Evolutionary conservation across 345 rosid species (phyloP).

Genomic region (Eucalyptus pumila): DNA sequence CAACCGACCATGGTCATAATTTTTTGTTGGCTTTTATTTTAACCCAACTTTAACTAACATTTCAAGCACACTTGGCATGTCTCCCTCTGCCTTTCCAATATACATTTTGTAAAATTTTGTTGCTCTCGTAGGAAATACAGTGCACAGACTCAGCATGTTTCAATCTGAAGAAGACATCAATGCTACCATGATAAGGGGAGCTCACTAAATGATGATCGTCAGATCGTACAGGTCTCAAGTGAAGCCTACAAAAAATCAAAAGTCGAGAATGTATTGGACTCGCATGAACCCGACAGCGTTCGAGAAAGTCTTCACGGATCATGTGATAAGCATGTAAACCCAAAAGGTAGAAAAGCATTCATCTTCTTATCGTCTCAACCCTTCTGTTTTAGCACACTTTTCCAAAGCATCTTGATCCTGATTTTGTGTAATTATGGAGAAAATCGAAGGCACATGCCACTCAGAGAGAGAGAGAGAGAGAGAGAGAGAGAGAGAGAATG

Average conservation of each 20-base stretch:
- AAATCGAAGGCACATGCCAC: not conserved
- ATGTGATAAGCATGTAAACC: not conserved
- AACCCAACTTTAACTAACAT: not conserved
- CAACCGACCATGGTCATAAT: not conserved
- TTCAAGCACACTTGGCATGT: not conserved
- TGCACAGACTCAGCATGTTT: not conserved
- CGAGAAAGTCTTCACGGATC: not conserved
- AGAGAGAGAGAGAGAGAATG: not conserved
- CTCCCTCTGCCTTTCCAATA: not conserved
- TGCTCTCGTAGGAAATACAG: not conserved
- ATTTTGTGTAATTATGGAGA: not conserved
- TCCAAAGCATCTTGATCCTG: not conserved
- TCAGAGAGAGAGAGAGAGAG: not conserved
- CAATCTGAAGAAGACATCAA: not conserved
- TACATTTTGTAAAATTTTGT: not conserved
- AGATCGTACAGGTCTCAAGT: not conserved
- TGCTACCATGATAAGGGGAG: not conserved
- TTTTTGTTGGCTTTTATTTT: not conserved
- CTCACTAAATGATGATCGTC: fast-evolving
- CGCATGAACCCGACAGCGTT: not conserved
- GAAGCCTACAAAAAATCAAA: not conserved
- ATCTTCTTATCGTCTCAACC: not conserved
- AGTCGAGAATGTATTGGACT: not conserved
- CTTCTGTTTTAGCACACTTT: not conserved
- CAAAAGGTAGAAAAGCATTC: not conserved